Base-by-base conservation (phyloP, 2,329 filamentous ascomycete genomes). In the Lachnellula suecica region DNA sequence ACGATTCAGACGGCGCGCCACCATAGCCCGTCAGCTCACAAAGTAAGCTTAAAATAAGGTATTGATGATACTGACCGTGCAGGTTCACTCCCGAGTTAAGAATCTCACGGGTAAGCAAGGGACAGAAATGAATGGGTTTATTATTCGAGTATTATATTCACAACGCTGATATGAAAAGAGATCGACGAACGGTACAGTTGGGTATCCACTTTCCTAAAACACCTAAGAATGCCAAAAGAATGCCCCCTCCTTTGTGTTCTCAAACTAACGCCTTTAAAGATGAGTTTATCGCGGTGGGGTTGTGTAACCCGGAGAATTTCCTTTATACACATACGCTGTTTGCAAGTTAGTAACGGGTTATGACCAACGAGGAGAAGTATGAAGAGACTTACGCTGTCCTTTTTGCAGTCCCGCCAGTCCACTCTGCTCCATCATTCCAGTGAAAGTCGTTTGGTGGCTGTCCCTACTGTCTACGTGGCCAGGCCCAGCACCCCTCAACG, bases 361-460 rank as follows among this genome's bases (percentile, higher is more conserved):
- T 44, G 15, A 15, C 15, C 2, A 41, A 13, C 11, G n/a, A 34
- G 20, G 34, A n/a, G 8, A 13, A 29, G 38, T 42, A 41, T 23
- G 24, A 22, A 20, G n/a, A 46, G 34, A 62, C 65, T 59, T 47
- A 67, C 65, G 64, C 45, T 66, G 62, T 42, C 62, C 62, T 40
- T 66, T 67, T 42, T 57, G 56, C 37, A 67, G 50, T 9, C 76
- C 53, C 65, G 68, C 51, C 66, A 72, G 42, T 66, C 15, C 73
- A 71, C 20, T 76, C 54, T 73, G 68, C 49, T 78, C 71, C 74
- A 82, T 77, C 63, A 83, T 71, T 58, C 76, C 74, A n/a, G 76
- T 74, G 56, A 82, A 80, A 0, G 76, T 79, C 1, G 80, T 68
- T 46, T 62, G 60, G 23, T 58, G 54, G 43, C 58, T 66, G 10